phyloP scores from a whole-genome alignment of 495 filamentous ascomycete species.

The Penicillium crystallinum region DNA sequence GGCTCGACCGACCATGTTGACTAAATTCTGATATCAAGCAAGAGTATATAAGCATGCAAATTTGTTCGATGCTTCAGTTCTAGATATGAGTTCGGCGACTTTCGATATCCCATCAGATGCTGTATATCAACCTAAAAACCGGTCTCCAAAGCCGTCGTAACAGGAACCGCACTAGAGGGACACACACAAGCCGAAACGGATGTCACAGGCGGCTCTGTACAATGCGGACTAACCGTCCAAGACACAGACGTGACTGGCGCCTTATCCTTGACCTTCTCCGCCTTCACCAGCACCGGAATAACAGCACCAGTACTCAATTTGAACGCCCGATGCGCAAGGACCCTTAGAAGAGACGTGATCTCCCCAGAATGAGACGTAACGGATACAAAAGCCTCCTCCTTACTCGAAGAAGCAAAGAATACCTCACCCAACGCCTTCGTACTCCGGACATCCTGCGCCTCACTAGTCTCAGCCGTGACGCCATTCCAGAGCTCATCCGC shows the following conservation, averaged over 20 bases:
- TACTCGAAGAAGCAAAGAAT: constrained; percentile 38
- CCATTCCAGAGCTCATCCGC: constrained; percentile 58
- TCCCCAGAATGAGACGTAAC: constrained; percentile 67
- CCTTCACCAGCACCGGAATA: constrained; percentile 64
- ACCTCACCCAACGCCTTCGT: constrained; percentile 56
- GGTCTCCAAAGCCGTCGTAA: constrained; percentile 31
- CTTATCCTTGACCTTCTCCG: constrained; percentile 29
- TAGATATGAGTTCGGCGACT: too few species aligned
- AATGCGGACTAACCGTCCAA: constrained; percentile 46
- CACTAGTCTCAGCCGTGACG: constrained; percentile 47
- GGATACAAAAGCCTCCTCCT: constrained; percentile 52
- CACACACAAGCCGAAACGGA: constrained; percentile 46
- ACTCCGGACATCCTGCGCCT: constrained; percentile 51
- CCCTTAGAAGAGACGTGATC: constrained; percentile 53
- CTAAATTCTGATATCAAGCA: too few species aligned
- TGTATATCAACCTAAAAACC: constrained; percentile 1
- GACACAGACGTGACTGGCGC: constrained; percentile 23
- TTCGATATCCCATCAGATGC: too few species aligned
- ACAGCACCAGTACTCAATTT: constrained; percentile 60
- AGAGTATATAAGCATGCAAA: too few species aligned
- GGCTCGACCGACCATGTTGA: too few species aligned
- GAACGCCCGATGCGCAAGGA: constrained; percentile 57
- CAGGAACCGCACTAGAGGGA: constrained; percentile 35
- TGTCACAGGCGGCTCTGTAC: constrained; percentile 44
- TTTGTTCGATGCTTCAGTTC: too few species aligned